Evolutionary conservation across 2,329 filamentous ascomycete genomes (phyloP).

Genomic region (Claviceps sp.): DNA sequence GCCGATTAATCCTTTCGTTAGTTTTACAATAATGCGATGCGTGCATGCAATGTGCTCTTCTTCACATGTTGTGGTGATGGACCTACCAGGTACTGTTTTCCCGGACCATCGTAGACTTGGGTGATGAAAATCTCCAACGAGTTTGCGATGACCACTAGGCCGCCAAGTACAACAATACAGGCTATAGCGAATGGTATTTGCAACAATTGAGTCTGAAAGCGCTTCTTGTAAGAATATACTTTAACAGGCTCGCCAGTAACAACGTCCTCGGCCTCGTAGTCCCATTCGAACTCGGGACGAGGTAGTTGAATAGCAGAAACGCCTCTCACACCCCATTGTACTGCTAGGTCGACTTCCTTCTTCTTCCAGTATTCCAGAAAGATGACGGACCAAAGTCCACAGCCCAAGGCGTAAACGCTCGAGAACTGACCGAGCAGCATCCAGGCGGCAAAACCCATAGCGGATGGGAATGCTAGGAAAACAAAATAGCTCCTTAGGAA

Average conservation of each 20-base stretch:
- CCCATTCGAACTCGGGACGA: conserved; percentile 65
- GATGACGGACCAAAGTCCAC: conserved; percentile 73
- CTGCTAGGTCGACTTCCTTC: conserved; percentile 72
- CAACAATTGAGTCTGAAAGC: conserved; percentile 63
- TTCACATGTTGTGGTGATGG: too few relatives aligned
- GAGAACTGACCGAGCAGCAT: conserved; percentile 77
- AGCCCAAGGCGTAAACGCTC: conserved; percentile 62
- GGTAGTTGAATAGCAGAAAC: conserved; percentile 72
- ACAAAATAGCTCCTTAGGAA: conserved; percentile 85
- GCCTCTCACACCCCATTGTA: conserved; percentile 79
- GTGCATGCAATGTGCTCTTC: too few relatives aligned
- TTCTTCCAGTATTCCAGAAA: conserved; percentile 97
- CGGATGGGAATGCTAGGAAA: conserved; percentile 72
- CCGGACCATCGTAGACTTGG: conserved; percentile 80
- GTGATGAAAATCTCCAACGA: conserved; percentile 92
- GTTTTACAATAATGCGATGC: background rate
- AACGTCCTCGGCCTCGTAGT: conserved; percentile 63
- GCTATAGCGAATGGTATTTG: conserved; percentile 74
- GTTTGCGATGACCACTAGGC: conserved; percentile 75
- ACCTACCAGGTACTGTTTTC: conserved; percentile 69
- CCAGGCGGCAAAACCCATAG: conserved; percentile 65
- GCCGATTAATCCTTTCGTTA: background rate
- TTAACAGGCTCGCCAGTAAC: conserved; percentile 68
- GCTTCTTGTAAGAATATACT: conserved; percentile 63
- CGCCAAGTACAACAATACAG: conserved; percentile 60